Base-by-base conservation (phyloP, 345 rosid species). In the Bruguiera sexangula region DNA sequence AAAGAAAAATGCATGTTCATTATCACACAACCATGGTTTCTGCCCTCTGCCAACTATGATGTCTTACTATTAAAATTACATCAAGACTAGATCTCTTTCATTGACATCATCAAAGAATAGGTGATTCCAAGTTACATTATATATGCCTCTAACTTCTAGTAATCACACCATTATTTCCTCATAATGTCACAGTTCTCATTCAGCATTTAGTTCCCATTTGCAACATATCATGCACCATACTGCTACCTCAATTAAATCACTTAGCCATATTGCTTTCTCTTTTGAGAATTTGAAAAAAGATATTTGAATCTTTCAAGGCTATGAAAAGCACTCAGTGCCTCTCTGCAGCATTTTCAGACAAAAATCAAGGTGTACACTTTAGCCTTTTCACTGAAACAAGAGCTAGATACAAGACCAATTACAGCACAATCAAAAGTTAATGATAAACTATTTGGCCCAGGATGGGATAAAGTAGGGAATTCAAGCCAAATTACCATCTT, bases 401-500 rank as follows among this genome's bases (percentile, higher is more conserved):
- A 56, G 31, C 60, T 16, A 56, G 24, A 15, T 56, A 56, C 6
- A 24, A 56, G 6, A 56, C 2, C 10, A 27, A 56, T 56, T 24
- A 24, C 10, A 1, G 30, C 16, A 56, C 50, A 43, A 43, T 43
- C 16, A 43, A 43, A 3, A 16, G 16, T 56, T 56, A 56, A 7
- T 11, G 29, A 56, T 5, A 24, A 15, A 56, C 30, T 56, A 48
- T 48, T 36, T 64, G 46, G 32, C 16, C 6, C 19, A 24, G 0
- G n/a, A 64, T 46, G 21, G 18, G 4, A 64, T 57, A 18, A 46
- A 65, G 37, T 36, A 30, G 27, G 39, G 3, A 34, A 31, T 52
- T 16, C n/a, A 24, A 54, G 27, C 21, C 34, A 52, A 63, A 69
- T 57, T 87, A 94, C 97, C 99, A 95, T 90, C 82, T 95, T 92